Conservation (phyloP, 2,329 filamentous ascomycete species). For the Phaeosphaeriaceae sp. region DNA sequence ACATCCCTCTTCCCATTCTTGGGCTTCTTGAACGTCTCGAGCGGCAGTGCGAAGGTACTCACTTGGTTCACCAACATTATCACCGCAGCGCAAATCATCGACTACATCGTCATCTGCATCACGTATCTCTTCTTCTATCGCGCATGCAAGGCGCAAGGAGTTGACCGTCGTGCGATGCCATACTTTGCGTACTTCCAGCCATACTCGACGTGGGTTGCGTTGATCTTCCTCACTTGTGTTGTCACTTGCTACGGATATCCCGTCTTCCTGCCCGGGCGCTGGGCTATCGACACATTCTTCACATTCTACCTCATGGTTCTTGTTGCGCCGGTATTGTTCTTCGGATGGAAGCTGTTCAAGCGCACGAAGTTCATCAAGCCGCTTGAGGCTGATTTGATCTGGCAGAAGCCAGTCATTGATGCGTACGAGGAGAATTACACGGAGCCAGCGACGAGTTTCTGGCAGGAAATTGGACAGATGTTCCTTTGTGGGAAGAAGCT, state of each 20-base stretch:
- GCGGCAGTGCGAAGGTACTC: slow-evolving; percentile 70
- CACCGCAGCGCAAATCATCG: slow-evolving; percentile 68
- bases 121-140: slow-evolving; percentile 65
- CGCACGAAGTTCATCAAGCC: slow-evolving; percentile 60
- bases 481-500: slow-evolving; percentile 19
- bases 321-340: slow-evolving; percentile 42
- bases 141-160: slow-evolving; percentile 53
- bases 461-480: slow-evolving; percentile 34
- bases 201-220: slow-evolving; percentile 19
- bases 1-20: slow-evolving; percentile 72
- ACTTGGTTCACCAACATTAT: slow-evolving; percentile 75
- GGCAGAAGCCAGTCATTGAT: slow-evolving; percentile 54
- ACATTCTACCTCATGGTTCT: slow-evolving; percentile 46
- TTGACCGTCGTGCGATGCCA: slow-evolving; percentile 55
- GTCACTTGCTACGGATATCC: slow-evolving; percentile 28
- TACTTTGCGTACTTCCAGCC: slow-evolving; percentile 50
- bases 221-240: slow-evolving; percentile 22
- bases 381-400: slow-evolving; percentile 51
- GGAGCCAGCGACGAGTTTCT: slow-evolving; percentile 30
- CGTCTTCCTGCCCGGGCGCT: slow-evolving; percentile 54
- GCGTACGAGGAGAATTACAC: slow-evolving; percentile 36
- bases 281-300: slow-evolving; percentile 58
- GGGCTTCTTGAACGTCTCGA: slow-evolving; percentile 75
- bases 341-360: slow-evolving; percentile 68
- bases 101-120: slow-evolving; percentile 56